A percentile compares a stretch with the other conserved stretches of the same genome.
These are phyloP conservation scores for Piper betle DNA, from an alignment of 164 flowering plant species.

Conservation along the genomic window DNA sequence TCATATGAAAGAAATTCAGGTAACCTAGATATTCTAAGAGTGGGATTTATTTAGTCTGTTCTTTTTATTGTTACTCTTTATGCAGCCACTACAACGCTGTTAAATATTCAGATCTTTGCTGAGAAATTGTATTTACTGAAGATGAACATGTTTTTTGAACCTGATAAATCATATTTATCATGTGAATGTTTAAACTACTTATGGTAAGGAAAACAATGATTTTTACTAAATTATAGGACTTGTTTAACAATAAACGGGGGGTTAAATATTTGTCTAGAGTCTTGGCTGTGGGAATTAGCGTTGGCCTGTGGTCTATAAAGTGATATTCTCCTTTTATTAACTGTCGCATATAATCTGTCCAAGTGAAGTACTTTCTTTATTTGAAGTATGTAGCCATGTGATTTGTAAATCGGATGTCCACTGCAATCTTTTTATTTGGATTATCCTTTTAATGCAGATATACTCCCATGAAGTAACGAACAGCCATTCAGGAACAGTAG, in stretches of 20 bases:
- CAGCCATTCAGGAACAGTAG: slow-evolving; percentile 70
- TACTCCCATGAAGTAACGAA: slow-evolving; percentile 64
- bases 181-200: no score
- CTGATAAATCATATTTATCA: background rate
- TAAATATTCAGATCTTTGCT: background rate
- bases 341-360: background rate
- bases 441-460: slow-evolving; percentile 38
- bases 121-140: background rate
- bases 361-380: no score
- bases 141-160: background rate
- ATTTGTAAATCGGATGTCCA: background rate
- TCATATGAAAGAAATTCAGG: slow-evolving; percentile 83
- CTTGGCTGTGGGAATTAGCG: no score
- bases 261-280: no score
- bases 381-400: no score
- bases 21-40: slow-evolving; percentile 4
- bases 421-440: background rate
- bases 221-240: no score
- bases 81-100: background rate
- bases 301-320: no score
- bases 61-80: background rate
- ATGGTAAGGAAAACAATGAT: no score
- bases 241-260: no score
- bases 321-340: background rate
- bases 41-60: background rate